Percentiles rank a stretch among this genome's conserved stretches.
Conservation (phyloP, 2,329 filamentous ascomycete genomes). For the Metarhizium humberi region DNA sequence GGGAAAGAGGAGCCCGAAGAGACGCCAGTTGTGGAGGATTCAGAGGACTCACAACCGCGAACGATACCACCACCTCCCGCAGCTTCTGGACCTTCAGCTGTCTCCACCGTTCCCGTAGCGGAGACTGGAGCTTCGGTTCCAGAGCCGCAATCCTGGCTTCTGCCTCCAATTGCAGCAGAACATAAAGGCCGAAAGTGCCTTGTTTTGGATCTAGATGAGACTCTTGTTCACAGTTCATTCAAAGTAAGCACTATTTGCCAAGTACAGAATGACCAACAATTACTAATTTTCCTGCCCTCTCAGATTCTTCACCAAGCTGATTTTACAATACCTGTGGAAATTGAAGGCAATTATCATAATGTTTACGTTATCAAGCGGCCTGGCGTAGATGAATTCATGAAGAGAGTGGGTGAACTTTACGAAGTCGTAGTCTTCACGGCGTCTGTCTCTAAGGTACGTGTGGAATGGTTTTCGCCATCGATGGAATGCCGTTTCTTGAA, state of each 20-base stretch:
- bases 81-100: slow-evolving; percentile 31
- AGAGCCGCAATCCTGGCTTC: slow-evolving; percentile 52
- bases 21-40: slow-evolving; percentile 24
- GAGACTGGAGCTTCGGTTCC: slow-evolving; percentile 34
- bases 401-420: slow-evolving; percentile 92
- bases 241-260: slow-evolving; percentile 47
- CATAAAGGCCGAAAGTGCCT: slow-evolving; percentile 86
- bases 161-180: slow-evolving; percentile 73
- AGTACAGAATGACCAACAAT: not conserved
- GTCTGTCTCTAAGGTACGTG: slow-evolving; percentile 82
- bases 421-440: slow-evolving; percentile 98
- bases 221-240: slow-evolving; percentile 95
- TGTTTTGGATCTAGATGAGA: slow-evolving; percentile 92
- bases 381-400: slow-evolving; percentile 99
- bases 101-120: slow-evolving; percentile 26
- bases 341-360: slow-evolving; percentile 97
- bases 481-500: slow-evolving; percentile 7
- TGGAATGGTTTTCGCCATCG: no score
- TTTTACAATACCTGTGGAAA: slow-evolving; percentile 97
- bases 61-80: slow-evolving; percentile 24
- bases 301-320: slow-evolving; percentile 96
- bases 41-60: slow-evolving; percentile 23
- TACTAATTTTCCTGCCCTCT: slow-evolving; percentile 9
- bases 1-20: slow-evolving; percentile 43
- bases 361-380: slow-evolving; percentile 99